These are phyloP conservation scores for Leccinum variicolor DNA, from an alignment of 768 basidiomycete species.

Conservation along the genomic window DNA sequence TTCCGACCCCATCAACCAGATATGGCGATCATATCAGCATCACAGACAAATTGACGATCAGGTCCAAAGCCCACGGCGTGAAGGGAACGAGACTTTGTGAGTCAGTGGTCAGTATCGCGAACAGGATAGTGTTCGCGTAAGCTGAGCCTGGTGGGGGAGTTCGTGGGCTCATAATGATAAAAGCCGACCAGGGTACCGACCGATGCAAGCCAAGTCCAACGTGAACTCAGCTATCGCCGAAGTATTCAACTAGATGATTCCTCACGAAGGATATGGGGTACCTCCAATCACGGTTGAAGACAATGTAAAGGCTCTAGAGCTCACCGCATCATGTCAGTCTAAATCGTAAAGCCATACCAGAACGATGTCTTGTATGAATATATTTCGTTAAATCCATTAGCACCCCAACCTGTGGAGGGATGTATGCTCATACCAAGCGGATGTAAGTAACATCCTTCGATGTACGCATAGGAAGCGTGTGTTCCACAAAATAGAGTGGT, in stretches of 20 bases:
- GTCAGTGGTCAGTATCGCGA: constrained; percentile 8
- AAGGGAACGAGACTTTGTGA: constrained; percentile 2
- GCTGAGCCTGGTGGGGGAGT: constrained; percentile 3
- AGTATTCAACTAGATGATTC: background rate
- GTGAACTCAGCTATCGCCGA: background rate
- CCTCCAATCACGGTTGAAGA: constrained; percentile 21
- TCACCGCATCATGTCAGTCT: background rate
- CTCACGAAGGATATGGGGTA: constrained; percentile 18
- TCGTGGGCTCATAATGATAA: background rate
- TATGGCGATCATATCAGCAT: constrained; percentile 17
- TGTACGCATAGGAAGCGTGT: constrained; percentile 12
- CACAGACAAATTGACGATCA: constrained; percentile 17
- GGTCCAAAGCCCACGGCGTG: constrained; percentile 19
- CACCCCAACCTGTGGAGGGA: no score
- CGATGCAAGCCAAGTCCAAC: constrained; percentile 13
- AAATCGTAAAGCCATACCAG: constrained; percentile 4
- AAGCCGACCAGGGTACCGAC: constrained; percentile 4
- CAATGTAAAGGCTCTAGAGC: constrained; percentile 24
- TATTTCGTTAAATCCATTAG: constrained; percentile 1
- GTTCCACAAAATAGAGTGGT: constrained; percentile 5
- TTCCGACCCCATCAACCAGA: constrained; percentile 18
- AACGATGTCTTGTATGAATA: constrained; percentile 16
- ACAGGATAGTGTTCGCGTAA: no score
- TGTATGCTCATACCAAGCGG: constrained; percentile 5
- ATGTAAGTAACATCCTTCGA: constrained; percentile 15